Conservation (phyloP, 2,329 filamentous ascomycete genomes). For the Emergomyces orientalis region DNA sequence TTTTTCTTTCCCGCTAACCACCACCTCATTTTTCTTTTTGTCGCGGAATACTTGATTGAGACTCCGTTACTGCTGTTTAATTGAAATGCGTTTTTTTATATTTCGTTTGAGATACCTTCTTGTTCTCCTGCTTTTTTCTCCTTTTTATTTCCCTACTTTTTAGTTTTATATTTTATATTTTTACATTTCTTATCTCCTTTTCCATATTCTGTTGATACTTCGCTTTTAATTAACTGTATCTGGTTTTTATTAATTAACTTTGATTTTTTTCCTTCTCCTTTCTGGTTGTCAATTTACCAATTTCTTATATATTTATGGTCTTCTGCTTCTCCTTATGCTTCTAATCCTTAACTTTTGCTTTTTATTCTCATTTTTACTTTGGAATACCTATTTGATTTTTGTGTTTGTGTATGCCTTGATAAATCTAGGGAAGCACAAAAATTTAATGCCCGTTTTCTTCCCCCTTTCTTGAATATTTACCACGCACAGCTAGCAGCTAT, state of each 20-base stretch:
- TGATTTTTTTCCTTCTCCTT: background rate
- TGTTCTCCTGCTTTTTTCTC: background rate
- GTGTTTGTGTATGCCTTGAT: background rate
- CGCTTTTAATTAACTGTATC: background rate
- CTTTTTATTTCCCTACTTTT: background rate
- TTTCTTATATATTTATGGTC: background rate
- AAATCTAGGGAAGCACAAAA: background rate
- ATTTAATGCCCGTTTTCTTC: background rate
- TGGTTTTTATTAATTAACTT: background rate
- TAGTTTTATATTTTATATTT: background rate
- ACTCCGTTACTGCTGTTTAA: background rate
- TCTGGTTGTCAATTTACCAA: background rate
- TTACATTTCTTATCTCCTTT: background rate
- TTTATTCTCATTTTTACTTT: too few species aligned
- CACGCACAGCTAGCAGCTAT: too few species aligned
- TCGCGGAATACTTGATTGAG: background rate
- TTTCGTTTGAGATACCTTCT: conserved; percentile 9
- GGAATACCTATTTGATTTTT: background rate
- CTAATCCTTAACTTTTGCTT: too few species aligned
- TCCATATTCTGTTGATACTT: background rate
- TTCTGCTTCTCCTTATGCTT: background rate
- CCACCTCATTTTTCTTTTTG: background rate
- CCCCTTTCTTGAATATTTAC: too few species aligned
- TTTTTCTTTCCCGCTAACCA: background rate
- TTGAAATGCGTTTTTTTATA: background rate